Percentiles rank a stretch among this genome's conserved stretches.
These are phyloP conservation scores for Plantago rigida DNA, from an alignment of 305 asterid genomes.

Conservation along the genomic window DNA sequence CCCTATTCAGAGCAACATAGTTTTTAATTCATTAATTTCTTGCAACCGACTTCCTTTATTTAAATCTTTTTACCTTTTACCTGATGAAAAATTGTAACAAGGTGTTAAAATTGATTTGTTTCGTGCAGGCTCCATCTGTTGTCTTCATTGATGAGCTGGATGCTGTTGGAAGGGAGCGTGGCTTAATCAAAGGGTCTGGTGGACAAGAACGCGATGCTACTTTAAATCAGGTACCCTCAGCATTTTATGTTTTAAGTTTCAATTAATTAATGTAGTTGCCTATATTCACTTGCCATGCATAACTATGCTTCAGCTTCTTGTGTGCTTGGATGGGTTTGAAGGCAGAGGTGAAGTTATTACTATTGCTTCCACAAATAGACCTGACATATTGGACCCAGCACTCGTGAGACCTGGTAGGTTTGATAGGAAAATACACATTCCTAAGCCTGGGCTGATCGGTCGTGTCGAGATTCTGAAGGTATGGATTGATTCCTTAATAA, in stretches of 20 bases:
- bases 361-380: conserved; percentile 95
- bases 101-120: background rate
- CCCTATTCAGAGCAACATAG: background rate
- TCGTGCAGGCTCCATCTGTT: conserved; percentile 81
- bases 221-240: conserved; percentile 69
- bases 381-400: conserved; percentile 94
- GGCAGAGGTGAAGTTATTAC: conserved; percentile 96
- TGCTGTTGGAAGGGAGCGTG: conserved; percentile 97
- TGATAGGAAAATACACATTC: conserved; percentile 79
- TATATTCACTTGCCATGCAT: conserved; percentile 21
- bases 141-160: conserved; percentile 97
- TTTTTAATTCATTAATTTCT: conserved; percentile 12
- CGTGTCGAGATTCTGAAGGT: conserved; percentile 87
- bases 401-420: conserved; percentile 97
- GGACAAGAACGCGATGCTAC: conserved; percentile 99
- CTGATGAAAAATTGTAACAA: conserved; percentile 1
- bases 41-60: too few relatives aligned
- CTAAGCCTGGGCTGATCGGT: conserved; percentile 89
- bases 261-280: conserved; percentile 22
- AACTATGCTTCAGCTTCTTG: conserved; percentile 73
- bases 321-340: conserved; percentile 92
- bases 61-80: background rate
- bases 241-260: conserved; percentile 18
- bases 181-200: conserved; percentile 83
- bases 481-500: conserved; percentile 16